Conservation (phyloP, 805 yeast species). For the Pichia phayaonensis region DNA sequence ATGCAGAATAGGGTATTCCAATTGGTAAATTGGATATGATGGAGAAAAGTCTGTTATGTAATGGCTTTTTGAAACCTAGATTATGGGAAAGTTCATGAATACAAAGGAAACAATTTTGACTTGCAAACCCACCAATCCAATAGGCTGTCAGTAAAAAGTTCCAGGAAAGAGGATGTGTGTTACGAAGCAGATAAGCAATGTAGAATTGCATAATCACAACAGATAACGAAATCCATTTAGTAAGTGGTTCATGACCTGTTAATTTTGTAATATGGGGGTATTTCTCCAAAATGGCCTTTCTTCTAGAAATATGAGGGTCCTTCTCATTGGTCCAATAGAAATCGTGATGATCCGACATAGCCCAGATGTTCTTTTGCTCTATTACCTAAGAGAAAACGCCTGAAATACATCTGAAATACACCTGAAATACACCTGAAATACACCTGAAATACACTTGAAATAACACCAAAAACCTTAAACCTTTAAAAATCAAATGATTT, state of each 20-base stretch:
- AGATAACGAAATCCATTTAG: conserved; percentile 63
- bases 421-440: too few relatives aligned
- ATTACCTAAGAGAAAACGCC: not conserved
- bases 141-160: conserved; percentile 61
- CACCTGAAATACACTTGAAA: too few relatives aligned
- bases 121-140: conserved; percentile 76
- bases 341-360: conserved; percentile 28
- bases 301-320: conserved; percentile 73
- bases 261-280: conserved; percentile 76
- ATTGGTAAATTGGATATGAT: conserved; percentile 77
- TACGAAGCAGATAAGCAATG: conserved; percentile 53
- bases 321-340: conserved; percentile 78
- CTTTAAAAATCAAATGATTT: not conserved
- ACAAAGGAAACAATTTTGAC: conserved; percentile 77
- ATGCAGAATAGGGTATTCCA: conserved; percentile 85
- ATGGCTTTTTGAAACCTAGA: conserved; percentile 69
- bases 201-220: conserved; percentile 66
- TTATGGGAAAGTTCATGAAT: conserved; percentile 88
- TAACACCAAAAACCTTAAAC: too few relatives aligned
- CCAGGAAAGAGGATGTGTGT: conserved; percentile 44
- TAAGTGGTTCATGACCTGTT: conserved; percentile 79
- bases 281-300: conserved; percentile 64
- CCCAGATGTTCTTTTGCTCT: not conserved
- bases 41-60: conserved; percentile 70
- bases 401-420: too few relatives aligned